Evolutionary conservation across 2,329 filamentous ascomycete genomes (phyloP).

Genomic region (Paramyrothecium sp.): DNA sequence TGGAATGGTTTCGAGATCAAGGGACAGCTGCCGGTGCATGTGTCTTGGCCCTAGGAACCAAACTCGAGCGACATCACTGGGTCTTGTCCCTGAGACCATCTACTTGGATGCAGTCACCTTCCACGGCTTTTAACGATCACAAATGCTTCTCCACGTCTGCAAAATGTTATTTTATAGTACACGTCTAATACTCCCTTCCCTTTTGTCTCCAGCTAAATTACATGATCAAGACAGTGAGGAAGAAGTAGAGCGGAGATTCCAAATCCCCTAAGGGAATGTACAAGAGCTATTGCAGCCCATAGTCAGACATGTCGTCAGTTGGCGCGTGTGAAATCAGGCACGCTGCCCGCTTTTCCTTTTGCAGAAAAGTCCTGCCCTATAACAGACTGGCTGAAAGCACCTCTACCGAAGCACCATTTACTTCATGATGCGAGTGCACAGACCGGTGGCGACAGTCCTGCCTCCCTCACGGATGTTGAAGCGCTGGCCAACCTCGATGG

Average conservation of each 20-base stretch:
- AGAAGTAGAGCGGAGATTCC: slow-evolving; percentile 43
- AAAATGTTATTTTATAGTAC: slow-evolving; percentile 17
- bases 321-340: slow-evolving; percentile 21
- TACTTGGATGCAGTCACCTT: too few relatives aligned
- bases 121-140: background rate
- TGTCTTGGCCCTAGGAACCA: too few relatives aligned
- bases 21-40: too few relatives aligned
- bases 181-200: slow-evolving; percentile 27
- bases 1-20: too few relatives aligned
- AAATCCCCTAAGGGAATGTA: slow-evolving; percentile 32
- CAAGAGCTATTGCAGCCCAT: slow-evolving; percentile 31
- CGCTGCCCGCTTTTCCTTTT: slow-evolving; percentile 15
- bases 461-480: slow-evolving; percentile 99
- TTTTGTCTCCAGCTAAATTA: slow-evolving; percentile 32
- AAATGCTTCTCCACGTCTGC: background rate
- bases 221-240: slow-evolving; percentile 32
- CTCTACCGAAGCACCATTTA: slow-evolving; percentile 29
- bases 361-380: background rate
- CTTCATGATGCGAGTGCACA: slow-evolving; percentile 71
- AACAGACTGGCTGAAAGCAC: too few relatives aligned
- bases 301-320: slow-evolving; percentile 15
- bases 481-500: slow-evolving; percentile 86
- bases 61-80: too few relatives aligned
- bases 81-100: too few relatives aligned
- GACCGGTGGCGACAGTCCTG: slow-evolving; percentile 80